phyloP scores from a whole-genome alignment of 257 asterid species.

The Solanum pennellii region DNA sequence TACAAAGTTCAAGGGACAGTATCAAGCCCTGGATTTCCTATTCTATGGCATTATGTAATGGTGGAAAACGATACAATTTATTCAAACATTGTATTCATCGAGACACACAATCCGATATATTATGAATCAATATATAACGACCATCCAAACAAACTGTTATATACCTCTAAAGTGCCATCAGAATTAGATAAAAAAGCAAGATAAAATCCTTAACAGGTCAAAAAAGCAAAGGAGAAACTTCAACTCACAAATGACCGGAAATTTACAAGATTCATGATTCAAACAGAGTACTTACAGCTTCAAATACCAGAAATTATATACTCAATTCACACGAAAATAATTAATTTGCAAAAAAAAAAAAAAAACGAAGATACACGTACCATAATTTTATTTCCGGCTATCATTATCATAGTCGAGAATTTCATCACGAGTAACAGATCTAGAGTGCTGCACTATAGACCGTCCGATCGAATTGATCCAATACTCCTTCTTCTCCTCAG shows the following conservation, averaged over 20 bases:
- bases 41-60: background rate
- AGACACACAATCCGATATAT: background rate
- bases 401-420: constrained; percentile 77
- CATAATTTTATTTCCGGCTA: constrained; percentile 17
- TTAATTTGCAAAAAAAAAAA: background rate
- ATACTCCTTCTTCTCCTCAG: constrained; percentile 89
- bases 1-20: background rate
- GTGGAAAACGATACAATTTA: background rate
- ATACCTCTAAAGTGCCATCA: background rate
- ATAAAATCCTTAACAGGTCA: background rate
- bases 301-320: background rate
- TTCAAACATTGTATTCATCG: background rate
- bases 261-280: background rate
- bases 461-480: constrained; percentile 95
- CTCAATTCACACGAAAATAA: background rate
- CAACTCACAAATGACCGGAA: background rate
- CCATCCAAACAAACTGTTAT: background rate
- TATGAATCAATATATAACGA: background rate
- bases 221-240: background rate
- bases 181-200: background rate
- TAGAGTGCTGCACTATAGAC: constrained; percentile 78
- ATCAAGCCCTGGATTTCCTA: background rate
- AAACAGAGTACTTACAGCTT: background rate
- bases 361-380: background rate
- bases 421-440: constrained; percentile 76